A percentile compares a stretch with the other conserved stretches of the same genome.
phyloP scores from a whole-genome alignment of 257 asterid genomes.

The Nicotiana knightiana region DNA sequence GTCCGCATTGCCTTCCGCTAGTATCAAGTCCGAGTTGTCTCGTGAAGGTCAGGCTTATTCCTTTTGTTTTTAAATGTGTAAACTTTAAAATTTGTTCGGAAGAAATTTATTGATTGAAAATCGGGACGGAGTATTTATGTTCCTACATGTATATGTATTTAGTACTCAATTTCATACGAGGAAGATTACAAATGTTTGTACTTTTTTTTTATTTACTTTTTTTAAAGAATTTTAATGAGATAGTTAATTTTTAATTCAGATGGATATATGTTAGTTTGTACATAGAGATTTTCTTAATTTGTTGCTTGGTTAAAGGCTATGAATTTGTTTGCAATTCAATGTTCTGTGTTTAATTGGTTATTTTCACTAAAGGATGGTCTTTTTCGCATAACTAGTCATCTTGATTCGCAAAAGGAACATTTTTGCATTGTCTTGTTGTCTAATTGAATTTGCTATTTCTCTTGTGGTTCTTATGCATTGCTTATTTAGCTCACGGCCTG shows the following conservation, averaged over 20 bases:
- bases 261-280: neutral
- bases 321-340: neutral
- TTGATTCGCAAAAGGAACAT: neutral
- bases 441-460: neutral
- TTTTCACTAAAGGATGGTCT: no score
- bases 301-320: neutral
- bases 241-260: neutral
- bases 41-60: slow-evolving; percentile 48
- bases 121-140: neutral
- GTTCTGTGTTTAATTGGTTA: neutral
- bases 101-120: neutral
- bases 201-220: neutral
- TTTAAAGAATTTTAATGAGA: neutral
- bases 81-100: neutral
- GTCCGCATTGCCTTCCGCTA: slow-evolving; percentile 28
- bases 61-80: neutral
- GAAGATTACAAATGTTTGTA: neutral
- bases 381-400: neutral
- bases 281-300: neutral
- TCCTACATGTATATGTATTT: neutral
- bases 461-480: neutral
- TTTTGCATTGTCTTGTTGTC: neutral
- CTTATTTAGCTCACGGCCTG: neutral
- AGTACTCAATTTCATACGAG: neutral
- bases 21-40: slow-evolving; percentile 51